Base-by-base conservation (phyloP, 495 filamentous ascomycete genomes). In the Aspergillus egyptiacus region DNA sequence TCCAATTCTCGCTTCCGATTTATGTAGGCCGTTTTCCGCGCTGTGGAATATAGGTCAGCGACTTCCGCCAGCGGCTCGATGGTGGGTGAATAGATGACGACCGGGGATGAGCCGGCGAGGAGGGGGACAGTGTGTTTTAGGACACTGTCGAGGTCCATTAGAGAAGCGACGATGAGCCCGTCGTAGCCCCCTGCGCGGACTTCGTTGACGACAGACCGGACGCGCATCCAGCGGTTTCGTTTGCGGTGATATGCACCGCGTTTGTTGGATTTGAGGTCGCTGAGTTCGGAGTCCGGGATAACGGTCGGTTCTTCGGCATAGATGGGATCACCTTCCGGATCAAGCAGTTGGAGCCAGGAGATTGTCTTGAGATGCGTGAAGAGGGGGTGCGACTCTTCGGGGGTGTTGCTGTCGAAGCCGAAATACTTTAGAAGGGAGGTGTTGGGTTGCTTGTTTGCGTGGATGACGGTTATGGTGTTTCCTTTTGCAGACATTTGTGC, bases 391-490 rank as follows among this genome's bases (percentile, higher is more conserved):
- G 73, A 63, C 43, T 81, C 74, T 35, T 76, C 70, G 2, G 88
- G 85, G 37, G 75, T 76, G 48, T 80, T 80, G 37, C 71, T 65
- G 58, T 94, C 87, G 65, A 83, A 97, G 54, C 74, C 74, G 65
- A 94, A 97, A 71, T 95, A 89, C 61, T 85, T 86, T 28, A 98
- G 77, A 20, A 94, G 72, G 1, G 82, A 80, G 37, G 96, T 76
- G 57, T 96, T 97, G 0, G 93, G 86, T 68, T 96, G 94, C 32
- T 85, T 76, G 65, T 91, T 84, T n/a, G 84, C 67, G 64, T 97
- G 93, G 35, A 98, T 62, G 27, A 96, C 68, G 0, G 90, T 96
- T 50, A 98, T 78, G 14, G 87, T 93, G 65, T 96, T 97, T 9
- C 76, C 78, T 7, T 67, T 69, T 0, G 84, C 81, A 35, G 75